Evolutionary conservation across 1,139 yeast species (phyloP), one percentile per base, ranked within the genome.

Genomic region (Pichia sp.): DNA sequence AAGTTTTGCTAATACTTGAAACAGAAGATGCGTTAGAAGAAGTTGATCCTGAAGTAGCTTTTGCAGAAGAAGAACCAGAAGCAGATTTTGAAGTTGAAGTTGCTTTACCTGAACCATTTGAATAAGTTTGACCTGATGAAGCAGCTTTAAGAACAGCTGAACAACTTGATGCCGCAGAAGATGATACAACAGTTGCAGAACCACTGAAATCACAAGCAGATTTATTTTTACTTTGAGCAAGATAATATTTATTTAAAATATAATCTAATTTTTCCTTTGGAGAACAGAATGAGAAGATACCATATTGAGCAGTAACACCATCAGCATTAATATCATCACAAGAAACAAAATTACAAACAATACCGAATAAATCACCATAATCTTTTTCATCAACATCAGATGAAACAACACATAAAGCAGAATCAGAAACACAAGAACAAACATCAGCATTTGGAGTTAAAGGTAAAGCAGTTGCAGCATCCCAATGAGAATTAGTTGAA

Each of bases 131-230:
- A 30, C 39, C 44, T 28, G 70, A 62, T 37, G 74, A 70, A 30
- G 76, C 68, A 40, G 67, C 51, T 41, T 71, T 61, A 42, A 55
- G 62, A 59, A 67, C 72, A 61, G 57, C 68, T 59, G 54, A 55
- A 58, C 59, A 69, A 42, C 72, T 70, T 29, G 76, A 63, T 30
- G 66, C 57, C 26, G 55, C 41, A 20, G 55, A 43, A 35, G 61
- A 57, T 2, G 43, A 42, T 5, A 40, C 49, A 37, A 76, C 44
- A 33, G 78, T 55, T 42, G 86, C 87, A 49, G 81, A 72, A 51
- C 94, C 92, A 50, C 66, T 64, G 66, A 83, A 84, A 62, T 73
- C 75, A 73, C 94, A 84, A 41, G 85, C 85, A 40, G 70, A 61
- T 24, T 64, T 51, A 41, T 55, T 43, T 48, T 65, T 64, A 55